Conservation (phyloP, 2,329 filamentous ascomycete species). For the Shiraia bambusicola region DNA sequence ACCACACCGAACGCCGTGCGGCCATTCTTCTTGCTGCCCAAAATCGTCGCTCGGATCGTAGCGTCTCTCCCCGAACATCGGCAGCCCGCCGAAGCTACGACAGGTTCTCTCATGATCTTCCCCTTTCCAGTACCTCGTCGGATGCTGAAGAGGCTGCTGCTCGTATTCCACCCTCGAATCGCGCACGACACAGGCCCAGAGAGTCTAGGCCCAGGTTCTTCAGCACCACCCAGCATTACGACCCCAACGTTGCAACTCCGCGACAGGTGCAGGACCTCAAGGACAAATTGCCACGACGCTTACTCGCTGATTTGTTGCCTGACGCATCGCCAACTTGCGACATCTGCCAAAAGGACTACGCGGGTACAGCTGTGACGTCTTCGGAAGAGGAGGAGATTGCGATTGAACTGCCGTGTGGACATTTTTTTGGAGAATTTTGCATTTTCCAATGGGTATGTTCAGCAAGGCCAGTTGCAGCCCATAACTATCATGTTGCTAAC, state of each 20-base stretch:
- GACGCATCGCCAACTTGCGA: constrained; percentile 31
- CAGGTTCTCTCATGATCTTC: constrained; percentile 31
- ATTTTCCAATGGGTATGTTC: constrained; percentile 36
- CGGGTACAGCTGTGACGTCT: constrained; percentile 25
- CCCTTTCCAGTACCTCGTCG: constrained; percentile 21
- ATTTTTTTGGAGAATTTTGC: constrained; percentile 41
- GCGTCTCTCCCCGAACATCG: constrained; percentile 31
- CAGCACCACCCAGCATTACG: constrained; percentile 10
- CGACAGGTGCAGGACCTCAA: constrained; percentile 36
- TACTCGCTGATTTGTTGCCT: constrained; percentile 30
- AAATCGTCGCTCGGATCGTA: constrained; percentile 26
- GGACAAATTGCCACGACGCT: constrained; percentile 25
- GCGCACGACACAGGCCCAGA: constrained; percentile 16
- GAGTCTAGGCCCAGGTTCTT: constrained; percentile 19
- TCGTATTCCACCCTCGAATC: constrained; percentile 21
- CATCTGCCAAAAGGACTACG: constrained; percentile 43
- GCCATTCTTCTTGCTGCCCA: constrained; percentile 12
- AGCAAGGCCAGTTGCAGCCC: too few relatives aligned
- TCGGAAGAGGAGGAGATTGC: constrained; percentile 38
- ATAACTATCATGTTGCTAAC: constrained; percentile 9
- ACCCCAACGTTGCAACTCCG: constrained; percentile 27
- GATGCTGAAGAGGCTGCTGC: constrained; percentile 30
- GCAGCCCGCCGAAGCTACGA: constrained; percentile 34
- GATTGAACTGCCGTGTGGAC: constrained; percentile 39
- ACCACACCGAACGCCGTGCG: constrained; percentile 16